phyloP scores from a whole-genome alignment of 2,329 filamentous ascomycete species.

The Fusarium algeriense region DNA sequence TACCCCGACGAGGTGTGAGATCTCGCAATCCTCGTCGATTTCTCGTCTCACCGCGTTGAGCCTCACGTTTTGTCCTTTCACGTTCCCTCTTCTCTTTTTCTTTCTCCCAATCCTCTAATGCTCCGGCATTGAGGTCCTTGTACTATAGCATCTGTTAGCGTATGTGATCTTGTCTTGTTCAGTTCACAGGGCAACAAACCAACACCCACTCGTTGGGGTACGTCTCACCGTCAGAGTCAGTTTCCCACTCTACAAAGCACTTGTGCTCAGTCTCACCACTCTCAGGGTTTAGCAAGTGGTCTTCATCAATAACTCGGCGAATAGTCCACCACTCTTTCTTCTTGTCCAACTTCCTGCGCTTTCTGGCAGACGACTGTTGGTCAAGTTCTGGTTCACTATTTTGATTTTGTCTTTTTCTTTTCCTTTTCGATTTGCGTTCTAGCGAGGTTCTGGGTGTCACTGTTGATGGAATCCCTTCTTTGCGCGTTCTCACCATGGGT shows the following conservation, averaged over 20 bases:
- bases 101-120: conserved; percentile 51
- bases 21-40: conserved; percentile 3
- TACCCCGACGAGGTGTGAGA: conserved; percentile 7
- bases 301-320: conserved; percentile 53
- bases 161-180: conserved; percentile 6
- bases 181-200: conserved; percentile 16
- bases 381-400: conserved; percentile 9
- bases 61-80: background rate
- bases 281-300: background rate
- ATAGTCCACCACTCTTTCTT: conserved; percentile 51
- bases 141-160: conserved; percentile 45
- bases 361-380: conserved; percentile 6
- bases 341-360: conserved; percentile 16
- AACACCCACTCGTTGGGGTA: conserved; percentile 53
- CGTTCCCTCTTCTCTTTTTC: conserved; percentile 16
- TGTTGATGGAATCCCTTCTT: conserved; percentile 31
- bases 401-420: conserved; percentile 18
- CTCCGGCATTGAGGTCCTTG: conserved; percentile 49
- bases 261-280: conserved; percentile 43
- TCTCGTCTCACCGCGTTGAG: conserved; percentile 12
- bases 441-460: conserved; percentile 35
- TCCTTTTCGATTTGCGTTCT: conserved; percentile 32
- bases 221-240: conserved; percentile 50
- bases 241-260: conserved; percentile 57
- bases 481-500: conserved; percentile 52